Percentiles rank a stretch among this genome's conserved stretches.
These are phyloP conservation scores for Triticum monococcum DNA, from an alignment of 176 grass and related monocot genomes.

Conservation along the genomic window DNA sequence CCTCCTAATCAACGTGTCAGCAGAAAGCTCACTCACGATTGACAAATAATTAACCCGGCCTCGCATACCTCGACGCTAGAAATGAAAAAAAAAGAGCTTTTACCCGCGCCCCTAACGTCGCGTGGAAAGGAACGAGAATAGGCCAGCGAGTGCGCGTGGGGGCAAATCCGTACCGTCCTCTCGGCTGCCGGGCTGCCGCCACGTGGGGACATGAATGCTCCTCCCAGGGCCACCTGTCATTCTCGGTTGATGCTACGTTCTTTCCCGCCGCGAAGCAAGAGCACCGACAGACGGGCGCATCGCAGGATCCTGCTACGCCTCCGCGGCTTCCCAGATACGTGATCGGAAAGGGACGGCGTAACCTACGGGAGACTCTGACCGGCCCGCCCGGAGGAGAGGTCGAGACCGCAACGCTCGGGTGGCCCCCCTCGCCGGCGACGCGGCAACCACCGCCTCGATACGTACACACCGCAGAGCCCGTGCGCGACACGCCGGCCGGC, in stretches of 20 bases:
- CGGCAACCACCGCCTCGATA: conserved; percentile 5
- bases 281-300: background rate
- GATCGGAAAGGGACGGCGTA: conserved; percentile 53
- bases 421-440: conserved; percentile 28
- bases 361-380: conserved; percentile 12
- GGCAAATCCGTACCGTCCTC: conserved; percentile 5
- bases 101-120: too few relatives aligned
- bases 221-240: background rate
- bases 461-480: background rate
- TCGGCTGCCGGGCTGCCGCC: background rate
- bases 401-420: background rate
- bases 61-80: too few relatives aligned
- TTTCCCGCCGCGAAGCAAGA: background rate
- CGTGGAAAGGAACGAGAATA: background rate
- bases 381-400: background rate
- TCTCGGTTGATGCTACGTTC: background rate
- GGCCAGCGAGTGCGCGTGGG: background rate
- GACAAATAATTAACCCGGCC: background rate
- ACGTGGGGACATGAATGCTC: background rate
- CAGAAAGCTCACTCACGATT: background rate
- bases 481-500: background rate
- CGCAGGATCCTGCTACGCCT: background rate
- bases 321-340: conserved; percentile 13
- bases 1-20: background rate
- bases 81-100: too few relatives aligned